A percentile compares a stretch with the other conserved stretches of the same genome.
phyloP scores from a whole-genome alignment of 2,329 filamentous ascomycete species.

The Exutisphaerella laricina region DNA sequence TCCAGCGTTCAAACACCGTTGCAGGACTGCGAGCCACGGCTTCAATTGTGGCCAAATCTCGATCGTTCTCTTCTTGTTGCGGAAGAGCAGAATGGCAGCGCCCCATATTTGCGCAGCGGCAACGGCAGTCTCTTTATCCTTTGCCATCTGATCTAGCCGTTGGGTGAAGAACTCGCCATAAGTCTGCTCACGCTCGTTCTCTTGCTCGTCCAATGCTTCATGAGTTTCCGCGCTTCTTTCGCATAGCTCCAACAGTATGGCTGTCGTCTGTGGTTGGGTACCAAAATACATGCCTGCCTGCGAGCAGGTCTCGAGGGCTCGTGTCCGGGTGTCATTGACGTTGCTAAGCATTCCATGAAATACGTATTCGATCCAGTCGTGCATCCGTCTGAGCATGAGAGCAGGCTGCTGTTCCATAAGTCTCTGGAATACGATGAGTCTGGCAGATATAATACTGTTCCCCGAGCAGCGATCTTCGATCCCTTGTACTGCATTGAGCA shows the following conservation, averaged over 20 bases:
- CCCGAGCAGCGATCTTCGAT: conserved; percentile 70
- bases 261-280: conserved; percentile 61
- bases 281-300: conserved; percentile 66
- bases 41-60: conserved; percentile 64
- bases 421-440: conserved; percentile 72
- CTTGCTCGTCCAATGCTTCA: conserved; percentile 16
- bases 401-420: conserved; percentile 65
- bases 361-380: conserved; percentile 76
- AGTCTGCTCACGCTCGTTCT: conserved; percentile 49
- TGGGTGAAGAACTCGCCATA: conserved; percentile 66
- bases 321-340: conserved; percentile 67
- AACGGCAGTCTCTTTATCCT: conserved; percentile 52
- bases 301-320: conserved; percentile 68
- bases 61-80: conserved; percentile 53
- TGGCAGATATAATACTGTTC: conserved; percentile 72
- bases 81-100: conserved; percentile 70
- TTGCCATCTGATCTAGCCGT: conserved; percentile 62
- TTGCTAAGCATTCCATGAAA: conserved; percentile 76
- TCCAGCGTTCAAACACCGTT: conserved; percentile 75
- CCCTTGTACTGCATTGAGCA: conserved; percentile 65
- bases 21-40: conserved; percentile 71
- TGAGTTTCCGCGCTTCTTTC: conserved; percentile 30
- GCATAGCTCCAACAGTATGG: conserved; percentile 60
- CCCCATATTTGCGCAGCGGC: conserved; percentile 87
- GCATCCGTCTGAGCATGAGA: conserved; percentile 63